Percentiles rank a stretch among this genome's conserved stretches.
phyloP scores from a whole-genome alignment of 257 asterid species.

The Nicotiana otophora region DNA sequence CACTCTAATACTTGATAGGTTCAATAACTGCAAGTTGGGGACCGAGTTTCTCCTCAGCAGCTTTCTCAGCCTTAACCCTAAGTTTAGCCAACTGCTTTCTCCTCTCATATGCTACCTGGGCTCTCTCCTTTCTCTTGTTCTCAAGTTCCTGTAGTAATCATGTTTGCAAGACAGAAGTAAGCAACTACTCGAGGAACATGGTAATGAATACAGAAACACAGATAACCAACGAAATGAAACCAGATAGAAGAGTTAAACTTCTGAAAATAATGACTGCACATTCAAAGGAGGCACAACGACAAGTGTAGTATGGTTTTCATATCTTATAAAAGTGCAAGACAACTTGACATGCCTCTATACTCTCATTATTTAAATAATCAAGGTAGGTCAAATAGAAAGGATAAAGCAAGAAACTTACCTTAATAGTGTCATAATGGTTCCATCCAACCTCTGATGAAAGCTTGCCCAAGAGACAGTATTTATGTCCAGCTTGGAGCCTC shows the following conservation, averaged over 20 bases:
- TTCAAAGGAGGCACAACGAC: not conserved
- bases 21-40: conserved; percentile 68
- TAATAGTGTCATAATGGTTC: conserved; percentile 82
- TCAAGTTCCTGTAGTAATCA: conserved; percentile 59
- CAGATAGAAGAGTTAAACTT: not conserved
- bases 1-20: conserved; percentile 52
- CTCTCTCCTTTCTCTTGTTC: conserved; percentile 86
- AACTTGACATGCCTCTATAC: not conserved
- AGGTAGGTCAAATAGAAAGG: not conserved
- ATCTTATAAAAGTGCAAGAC: not conserved
- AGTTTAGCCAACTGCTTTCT: conserved; percentile 71
- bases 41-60: conserved; percentile 74
- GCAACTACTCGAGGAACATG: not conserved
- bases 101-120: conserved; percentile 67
- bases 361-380: not conserved
- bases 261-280: not conserved
- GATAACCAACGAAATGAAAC: not conserved
- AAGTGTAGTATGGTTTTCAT: not conserved
- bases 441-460: conserved; percentile 94
- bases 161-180: not conserved
- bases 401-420: conserved; percentile 32
- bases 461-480: conserved; percentile 71
- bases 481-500: conserved; percentile 87
- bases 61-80: conserved; percentile 70
- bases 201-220: not conserved